Evolutionary conservation across 2,329 filamentous ascomycete genomes (phyloP), one percentile per base, ranked within the genome.

Genomic region (Pyrenophora graminea): DNA sequence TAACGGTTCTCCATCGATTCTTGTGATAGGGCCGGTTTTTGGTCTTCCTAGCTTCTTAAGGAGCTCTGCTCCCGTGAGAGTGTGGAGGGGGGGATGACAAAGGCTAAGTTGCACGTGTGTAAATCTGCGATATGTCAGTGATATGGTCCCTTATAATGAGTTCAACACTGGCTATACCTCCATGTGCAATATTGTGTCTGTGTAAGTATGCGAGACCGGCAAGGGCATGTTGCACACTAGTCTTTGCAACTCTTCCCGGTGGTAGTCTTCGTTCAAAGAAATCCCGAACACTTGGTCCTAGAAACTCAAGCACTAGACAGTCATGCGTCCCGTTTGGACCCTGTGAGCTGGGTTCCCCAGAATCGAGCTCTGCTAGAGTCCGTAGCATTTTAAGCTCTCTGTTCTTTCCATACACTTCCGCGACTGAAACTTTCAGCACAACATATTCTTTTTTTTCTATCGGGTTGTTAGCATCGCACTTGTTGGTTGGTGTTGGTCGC

Each of bases 261-360:
- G 76, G 75, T 44, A 78, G 61, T 65, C 76, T 66, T 63, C 63
- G 52, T 56, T 64, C 58, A 47, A 76, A 68, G 51, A 71, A 57
- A 39, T 71, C 63, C 9, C 73, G 67, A 15, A 78, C 64, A 58
- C 63, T 78, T 6, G 75, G 69, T 2, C 74, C 75, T 23, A 77
- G 45, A n/a, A 75, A 60, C 36, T 77, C 71, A 39, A 74, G 69
- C 5, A 80, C 72, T 0, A 80, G 59, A 56, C 77, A 80, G n/a
- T 67, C 55, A 54, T 81, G 77, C 2, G 27, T 64, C 9, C 78
- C 76, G 61, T 80, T 80, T 6, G 76, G 76, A 8, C 78, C 76
- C 2, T 58, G 51, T 15, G 40, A 51, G 18, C 54, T 57, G 19
- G 56, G 34, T 12, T 61, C 34, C 37, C 27, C n/a, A 32, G 58